A percentile compares a stretch with the other conserved stretches of the same genome.
Evolutionary conservation across 495 filamentous ascomycete genomes (phyloP).

Genomic region (Neohortaea acidophila): DNA sequence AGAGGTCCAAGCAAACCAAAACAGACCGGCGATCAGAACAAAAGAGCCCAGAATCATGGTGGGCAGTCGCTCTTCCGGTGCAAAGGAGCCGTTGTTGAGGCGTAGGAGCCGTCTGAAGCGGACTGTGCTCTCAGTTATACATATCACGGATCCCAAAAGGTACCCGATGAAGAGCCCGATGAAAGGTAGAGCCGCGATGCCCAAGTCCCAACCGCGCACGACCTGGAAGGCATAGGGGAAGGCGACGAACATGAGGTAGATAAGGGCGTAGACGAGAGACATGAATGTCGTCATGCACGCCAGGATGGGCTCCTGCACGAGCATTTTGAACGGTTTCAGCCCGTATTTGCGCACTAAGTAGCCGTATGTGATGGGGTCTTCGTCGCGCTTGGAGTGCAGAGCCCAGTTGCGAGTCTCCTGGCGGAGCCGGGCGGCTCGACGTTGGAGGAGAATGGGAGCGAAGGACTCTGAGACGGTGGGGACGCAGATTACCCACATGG

Average conservation of each 20-base stretch:
- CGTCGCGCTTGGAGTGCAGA: constrained; percentile 42
- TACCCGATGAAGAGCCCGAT: constrained; percentile 9
- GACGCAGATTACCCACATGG: constrained; percentile 24
- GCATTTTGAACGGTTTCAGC: constrained; percentile 26
- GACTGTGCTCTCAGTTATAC: constrained; percentile 7
- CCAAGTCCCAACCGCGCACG: constrained; percentile 21
- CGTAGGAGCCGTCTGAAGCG: constrained; percentile 13
- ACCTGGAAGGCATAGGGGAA: constrained; percentile 22
- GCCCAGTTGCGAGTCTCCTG: constrained; percentile 46
- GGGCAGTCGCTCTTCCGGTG: constrained; percentile 24
- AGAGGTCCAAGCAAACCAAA: constrained; percentile 22
- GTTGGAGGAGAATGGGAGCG: constrained; percentile 37
- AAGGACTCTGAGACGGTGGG: constrained; percentile 47
- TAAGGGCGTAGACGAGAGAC: constrained; percentile 23
- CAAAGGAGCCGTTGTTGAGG: constrained; percentile 10
- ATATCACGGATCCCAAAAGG: constrained; percentile 6
- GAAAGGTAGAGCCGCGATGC: constrained; percentile 24
- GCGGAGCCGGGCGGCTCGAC: constrained; percentile 40
- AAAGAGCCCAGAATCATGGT: constrained; percentile 17
- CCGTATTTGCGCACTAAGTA: not conserved
- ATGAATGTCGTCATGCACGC: constrained; percentile 33
- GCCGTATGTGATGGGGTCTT: constrained; percentile 23
- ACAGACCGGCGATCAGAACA: not conserved
- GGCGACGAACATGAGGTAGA: not conserved
- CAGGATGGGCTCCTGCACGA: constrained; percentile 46